Evolutionary conservation across 139 green algal genomes (phyloP), one percentile per base, ranked within the genome.

Genomic region (Asterochloris sp.): DNA sequence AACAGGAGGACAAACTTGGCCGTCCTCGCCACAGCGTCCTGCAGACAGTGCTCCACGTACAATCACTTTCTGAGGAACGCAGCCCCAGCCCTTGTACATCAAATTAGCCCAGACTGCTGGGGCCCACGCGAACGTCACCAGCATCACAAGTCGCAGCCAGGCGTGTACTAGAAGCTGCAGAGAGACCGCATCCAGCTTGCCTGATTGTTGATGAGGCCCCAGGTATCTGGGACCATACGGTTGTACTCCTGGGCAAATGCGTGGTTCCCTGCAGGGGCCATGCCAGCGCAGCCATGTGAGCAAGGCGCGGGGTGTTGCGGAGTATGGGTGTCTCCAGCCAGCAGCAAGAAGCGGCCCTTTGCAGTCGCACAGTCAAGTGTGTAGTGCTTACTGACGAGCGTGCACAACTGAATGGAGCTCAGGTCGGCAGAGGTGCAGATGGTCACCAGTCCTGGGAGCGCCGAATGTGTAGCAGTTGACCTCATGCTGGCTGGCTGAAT

Each of bases 381-480:
- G 38, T 54, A 54, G 6, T 2, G 38, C 38, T 54, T 54, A n/a
- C n/a, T n/a, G n/a, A n/a, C n/a, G n/a, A n/a, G n/a, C n/a, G n/a
- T n/a, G n/a, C n/a, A n/a, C n/a, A n/a, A n/a, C n/a, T n/a, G n/a
- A n/a, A n/a, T n/a, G n/a, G n/a, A n/a, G n/a, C n/a, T n/a, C n/a
- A n/a, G n/a, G n/a, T n/a, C n/a, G n/a, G 38, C 38, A 54, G 38
- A 54, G 38, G 81, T 96, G 96, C 6, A 54, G 38, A 10, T 2
- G 38, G 4, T 54, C 38, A 78, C 94, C 94, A 15, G 69, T 79
- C 9, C 93, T 89, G 11, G 94, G 94, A 0, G 87, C 90, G 64
- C 94, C 94, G 86, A 89, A 98, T 19, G 85, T 95, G 87, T 96
- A 96, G 74, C 94, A 88, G 12, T 84, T 64, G 28, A 86, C 47